phyloP scores from a whole-genome alignment of 1,139 yeast genomes.

The Geotrichum fermentans region DNA sequence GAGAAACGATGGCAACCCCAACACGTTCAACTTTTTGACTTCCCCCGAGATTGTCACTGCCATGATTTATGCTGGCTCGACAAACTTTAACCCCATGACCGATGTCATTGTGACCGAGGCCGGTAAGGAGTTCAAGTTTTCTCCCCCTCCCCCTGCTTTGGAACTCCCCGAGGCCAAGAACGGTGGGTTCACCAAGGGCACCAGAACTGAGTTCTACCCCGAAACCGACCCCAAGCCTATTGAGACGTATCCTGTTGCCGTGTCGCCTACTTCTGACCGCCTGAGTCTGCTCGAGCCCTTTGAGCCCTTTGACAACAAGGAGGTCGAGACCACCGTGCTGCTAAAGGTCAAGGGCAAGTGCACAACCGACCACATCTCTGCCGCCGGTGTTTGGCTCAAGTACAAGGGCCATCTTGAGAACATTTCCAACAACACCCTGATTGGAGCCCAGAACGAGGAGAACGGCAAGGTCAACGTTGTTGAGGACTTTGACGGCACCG shows the following conservation, averaged over 20 bases:
- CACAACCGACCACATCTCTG: constrained; percentile 97
- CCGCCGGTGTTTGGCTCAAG: constrained; percentile 99
- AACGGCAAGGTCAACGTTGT: constrained; percentile 93
- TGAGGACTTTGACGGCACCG: constrained; percentile 77
- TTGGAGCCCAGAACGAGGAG: constrained; percentile 95
- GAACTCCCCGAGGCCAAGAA: constrained; percentile 61
- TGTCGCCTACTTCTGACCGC: constrained; percentile 74
- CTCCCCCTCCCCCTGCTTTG: constrained; percentile 70
- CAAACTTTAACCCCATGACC: constrained; percentile 79
- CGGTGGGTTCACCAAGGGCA: constrained; percentile 73
- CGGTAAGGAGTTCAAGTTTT: constrained; percentile 69
- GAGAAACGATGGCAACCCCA: constrained; percentile 95
- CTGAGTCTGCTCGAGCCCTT: constrained; percentile 87
- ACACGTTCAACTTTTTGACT: constrained; percentile 92
- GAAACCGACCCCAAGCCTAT: constrained; percentile 52
- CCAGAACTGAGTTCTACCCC: constrained; percentile 75
- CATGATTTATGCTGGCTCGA: constrained; percentile 88
- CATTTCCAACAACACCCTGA: constrained; percentile 88
- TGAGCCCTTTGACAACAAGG: constrained; percentile 78
- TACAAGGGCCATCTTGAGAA: constrained; percentile 96
- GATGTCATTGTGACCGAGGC: constrained; percentile 63
- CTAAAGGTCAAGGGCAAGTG: constrained; percentile 95
- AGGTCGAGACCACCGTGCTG: constrained; percentile 66
- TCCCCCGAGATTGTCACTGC: constrained; percentile 97
- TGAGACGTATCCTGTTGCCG: constrained; percentile 63